Evolutionary conservation across 1,284 basidiomycete species (phyloP).

Genomic region (Pseudozyma thailandica): DNA sequence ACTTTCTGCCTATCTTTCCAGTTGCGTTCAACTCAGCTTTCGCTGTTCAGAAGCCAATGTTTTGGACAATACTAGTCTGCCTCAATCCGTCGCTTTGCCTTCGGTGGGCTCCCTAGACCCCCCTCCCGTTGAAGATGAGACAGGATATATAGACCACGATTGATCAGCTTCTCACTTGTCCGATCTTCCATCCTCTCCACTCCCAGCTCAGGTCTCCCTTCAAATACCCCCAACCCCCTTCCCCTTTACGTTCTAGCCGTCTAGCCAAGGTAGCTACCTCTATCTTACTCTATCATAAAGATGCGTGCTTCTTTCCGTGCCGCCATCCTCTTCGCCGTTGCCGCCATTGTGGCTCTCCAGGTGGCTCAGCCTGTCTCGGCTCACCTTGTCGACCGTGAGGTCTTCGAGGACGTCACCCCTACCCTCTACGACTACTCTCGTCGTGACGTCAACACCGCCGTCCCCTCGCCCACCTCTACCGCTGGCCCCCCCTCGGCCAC

Average conservation of each 20-base stretch:
- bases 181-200: conserved; percentile 20
- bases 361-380: conserved; percentile 42
- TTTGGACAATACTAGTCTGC: no score
- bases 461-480: conserved; percentile 7
- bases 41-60: not conserved
- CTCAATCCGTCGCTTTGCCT: not conserved
- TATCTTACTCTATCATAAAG: conserved; percentile 13
- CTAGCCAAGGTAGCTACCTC: conserved; percentile 42
- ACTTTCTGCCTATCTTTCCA: conserved; percentile 3
- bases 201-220: conserved; percentile 9
- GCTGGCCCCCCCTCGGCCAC: conserved; percentile 8
- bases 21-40: not conserved
- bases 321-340: conserved; percentile 29
- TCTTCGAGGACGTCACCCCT: conserved; percentile 41
- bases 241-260: conserved; percentile 18
- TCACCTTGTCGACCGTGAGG: conserved; percentile 41
- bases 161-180: conserved; percentile 2
- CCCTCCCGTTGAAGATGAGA: no score
- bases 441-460: conserved; percentile 23
- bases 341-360: conserved; percentile 40
- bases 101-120: no score
- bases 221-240: conserved; percentile 7
- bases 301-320: conserved; percentile 44
- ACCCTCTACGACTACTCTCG: conserved; percentile 34
- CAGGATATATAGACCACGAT: conserved; percentile 18